A percentile compares a stretch with the other conserved stretches of the same genome.
These are phyloP conservation scores for Aspergillus melleus DNA, from an alignment of 2,329 filamentous ascomycete species.

Conservation along the genomic window DNA sequence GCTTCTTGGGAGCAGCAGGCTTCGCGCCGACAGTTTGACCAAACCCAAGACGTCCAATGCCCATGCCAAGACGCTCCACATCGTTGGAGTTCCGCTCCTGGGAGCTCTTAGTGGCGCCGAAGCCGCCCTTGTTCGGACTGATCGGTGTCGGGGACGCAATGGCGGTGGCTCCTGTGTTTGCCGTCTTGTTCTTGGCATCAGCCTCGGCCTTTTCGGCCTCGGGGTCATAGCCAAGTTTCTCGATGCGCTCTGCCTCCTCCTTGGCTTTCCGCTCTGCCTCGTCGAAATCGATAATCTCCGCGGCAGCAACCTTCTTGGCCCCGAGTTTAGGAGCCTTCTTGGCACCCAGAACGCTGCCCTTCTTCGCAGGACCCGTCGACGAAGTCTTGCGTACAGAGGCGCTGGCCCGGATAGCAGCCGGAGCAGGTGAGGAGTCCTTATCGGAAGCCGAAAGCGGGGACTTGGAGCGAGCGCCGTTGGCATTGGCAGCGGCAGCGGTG, in stretches of 20 bases:
- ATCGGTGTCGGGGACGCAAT: conserved; percentile 76
- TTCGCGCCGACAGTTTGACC: conserved; percentile 72
- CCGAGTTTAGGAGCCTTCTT: conserved; percentile 84
- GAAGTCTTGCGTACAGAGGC: conserved; percentile 78
- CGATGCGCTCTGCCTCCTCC: conserved; percentile 94
- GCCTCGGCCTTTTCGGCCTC: conserved; percentile 70
- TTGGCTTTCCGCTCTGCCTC: conserved; percentile 96
- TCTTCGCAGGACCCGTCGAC: conserved; percentile 66
- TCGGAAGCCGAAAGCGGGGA: conserved; percentile 70
- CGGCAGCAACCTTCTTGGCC: conserved; percentile 79
- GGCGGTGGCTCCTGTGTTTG: conserved; percentile 54
- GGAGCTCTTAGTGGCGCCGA: conserved; percentile 57
- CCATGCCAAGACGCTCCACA: conserved; percentile 87
- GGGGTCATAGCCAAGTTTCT: conserved; percentile 92
- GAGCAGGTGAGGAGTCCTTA: conserved; percentile 53
- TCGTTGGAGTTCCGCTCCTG: conserved; percentile 67
- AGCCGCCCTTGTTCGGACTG: conserved; percentile 63
- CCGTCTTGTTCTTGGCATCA: conserved; percentile 36
- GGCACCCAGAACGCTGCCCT: conserved; percentile 79
- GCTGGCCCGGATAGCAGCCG: conserved; percentile 69
- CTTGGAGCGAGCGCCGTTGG: conserved; percentile 73
- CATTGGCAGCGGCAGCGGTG: conserved; percentile 61
- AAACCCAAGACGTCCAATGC: conserved; percentile 80
- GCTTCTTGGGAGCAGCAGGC: conserved; percentile 68
- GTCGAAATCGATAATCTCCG: conserved; percentile 87